Conservation (phyloP, 148 eudicot genomes). For the Vaccinium darrowii region DNA sequence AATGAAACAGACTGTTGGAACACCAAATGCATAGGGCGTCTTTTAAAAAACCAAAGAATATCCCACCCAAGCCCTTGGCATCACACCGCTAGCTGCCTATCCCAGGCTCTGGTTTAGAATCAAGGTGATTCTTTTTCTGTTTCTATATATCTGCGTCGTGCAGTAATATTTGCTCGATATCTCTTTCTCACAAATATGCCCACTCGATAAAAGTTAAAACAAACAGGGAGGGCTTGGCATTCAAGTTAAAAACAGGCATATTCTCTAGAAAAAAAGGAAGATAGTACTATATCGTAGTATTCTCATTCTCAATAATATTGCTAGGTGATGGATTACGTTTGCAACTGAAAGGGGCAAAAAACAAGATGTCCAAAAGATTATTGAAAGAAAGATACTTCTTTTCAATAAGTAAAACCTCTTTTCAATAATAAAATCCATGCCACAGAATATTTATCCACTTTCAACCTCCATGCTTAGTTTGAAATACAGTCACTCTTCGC, state of each 20-base stretch:
- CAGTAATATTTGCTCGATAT: too few species aligned
- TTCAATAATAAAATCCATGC: conserved; percentile 15
- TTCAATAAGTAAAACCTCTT: not conserved
- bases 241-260: conserved; percentile 5
- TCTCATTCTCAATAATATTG: not conserved
- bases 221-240: conserved; percentile 1
- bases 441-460: conserved; percentile 11
- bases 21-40: too few species aligned
- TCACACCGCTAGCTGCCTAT: too few species aligned
- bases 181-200: not conserved
- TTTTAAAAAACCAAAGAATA: too few species aligned
- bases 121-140: too few species aligned
- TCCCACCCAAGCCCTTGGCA: too few species aligned
- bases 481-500: not conserved
- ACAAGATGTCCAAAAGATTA: conserved; percentile 11
- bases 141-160: too few species aligned
- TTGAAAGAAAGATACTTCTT: not conserved
- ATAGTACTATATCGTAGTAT: too few species aligned
- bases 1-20: not conserved
- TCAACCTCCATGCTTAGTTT: not conserved
- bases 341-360: not conserved
- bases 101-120: too few species aligned
- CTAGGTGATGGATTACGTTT: not conserved
- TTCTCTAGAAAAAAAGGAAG: not conserved
- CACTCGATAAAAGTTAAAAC: not conserved